Percentiles rank a stretch among this genome's conserved stretches.
Evolutionary conservation across 2,329 filamentous ascomycete species (phyloP).

Genomic region (Fusarium hostae): DNA sequence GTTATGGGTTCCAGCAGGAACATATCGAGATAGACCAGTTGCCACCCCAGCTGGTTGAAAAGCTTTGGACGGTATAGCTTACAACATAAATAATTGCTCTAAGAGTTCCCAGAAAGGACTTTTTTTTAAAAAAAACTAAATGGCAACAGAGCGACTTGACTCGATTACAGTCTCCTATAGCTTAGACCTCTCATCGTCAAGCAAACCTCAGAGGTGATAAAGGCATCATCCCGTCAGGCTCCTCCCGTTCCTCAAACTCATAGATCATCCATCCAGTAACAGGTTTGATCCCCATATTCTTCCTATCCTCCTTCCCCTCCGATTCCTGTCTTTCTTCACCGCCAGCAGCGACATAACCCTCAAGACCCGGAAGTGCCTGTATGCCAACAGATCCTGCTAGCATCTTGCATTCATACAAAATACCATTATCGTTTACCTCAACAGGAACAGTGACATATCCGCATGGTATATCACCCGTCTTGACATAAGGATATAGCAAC

Average conservation of each 20-base stretch:
- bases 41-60: no score
- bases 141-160: no score
- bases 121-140: no score
- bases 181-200: no score
- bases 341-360: background rate
- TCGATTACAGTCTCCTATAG: no score
- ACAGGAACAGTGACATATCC: background rate
- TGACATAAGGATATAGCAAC: background rate
- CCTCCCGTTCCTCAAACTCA: background rate
- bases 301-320: accelerated
- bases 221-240: no score
- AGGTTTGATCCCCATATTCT: background rate
- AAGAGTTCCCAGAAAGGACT: no score
- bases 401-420: background rate
- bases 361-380: background rate
- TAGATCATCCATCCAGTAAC: slow-evolving; percentile 2
- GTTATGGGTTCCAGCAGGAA: no score
- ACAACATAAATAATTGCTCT: no score
- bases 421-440: accelerated
- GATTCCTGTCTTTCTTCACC: background rate
- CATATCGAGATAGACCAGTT: no score
- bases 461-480: accelerated
- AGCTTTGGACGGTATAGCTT: no score
- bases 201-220: no score
- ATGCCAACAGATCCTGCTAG: background rate